A percentile compares a stretch with the other conserved stretches of the same genome.
Evolutionary conservation across 2,329 filamentous ascomycete species (phyloP).

Genomic region (Phaeosphaeriaceae sp.): DNA sequence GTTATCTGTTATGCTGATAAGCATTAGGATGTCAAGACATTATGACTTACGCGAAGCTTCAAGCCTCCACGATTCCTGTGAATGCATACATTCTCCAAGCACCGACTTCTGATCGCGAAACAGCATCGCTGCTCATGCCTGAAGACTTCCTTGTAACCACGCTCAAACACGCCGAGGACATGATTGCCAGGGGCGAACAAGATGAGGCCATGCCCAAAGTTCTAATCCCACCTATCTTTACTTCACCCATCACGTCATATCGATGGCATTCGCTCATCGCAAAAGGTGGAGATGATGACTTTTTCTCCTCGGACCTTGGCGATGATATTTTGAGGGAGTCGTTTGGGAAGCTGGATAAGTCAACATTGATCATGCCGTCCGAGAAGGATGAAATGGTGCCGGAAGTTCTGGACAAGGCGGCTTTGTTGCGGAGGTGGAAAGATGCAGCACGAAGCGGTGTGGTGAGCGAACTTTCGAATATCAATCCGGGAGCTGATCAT

Average conservation of each 20-base stretch:
- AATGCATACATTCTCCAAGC: constrained; percentile 22
- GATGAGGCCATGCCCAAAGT: constrained; percentile 12
- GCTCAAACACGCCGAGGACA: constrained; percentile 11
- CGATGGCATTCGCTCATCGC: constrained; percentile 24
- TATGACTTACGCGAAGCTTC: constrained; percentile 14
- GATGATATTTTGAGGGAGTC: constrained; percentile 1
- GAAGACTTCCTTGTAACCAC: constrained; percentile 8
- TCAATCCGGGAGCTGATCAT: constrained; percentile 13
- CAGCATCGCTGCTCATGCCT: constrained; percentile 21
- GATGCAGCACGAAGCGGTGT: background rate
- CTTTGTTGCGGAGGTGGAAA: constrained; percentile 11
- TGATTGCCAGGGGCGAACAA: constrained; percentile 13
- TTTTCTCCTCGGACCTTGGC: constrained; percentile 23
- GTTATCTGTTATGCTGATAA: background rate
- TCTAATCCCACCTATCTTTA: constrained; percentile 17
- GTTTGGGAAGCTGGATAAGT: constrained; percentile 15
- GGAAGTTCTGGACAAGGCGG: constrained; percentile 12
- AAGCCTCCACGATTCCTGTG: constrained; percentile 2
- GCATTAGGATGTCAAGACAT: constrained; percentile 18
- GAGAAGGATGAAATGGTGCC: constrained; percentile 27
- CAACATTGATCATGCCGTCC: constrained; percentile 17
- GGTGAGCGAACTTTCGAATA: constrained; percentile 7
- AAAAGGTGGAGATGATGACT: constrained; percentile 25
- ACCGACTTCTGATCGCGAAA: constrained; percentile 25
- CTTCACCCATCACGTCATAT: constrained; percentile 22